phyloP scores from a whole-genome alignment of 2,329 filamentous ascomycete genomes.

The Penicillium sp. region DNA sequence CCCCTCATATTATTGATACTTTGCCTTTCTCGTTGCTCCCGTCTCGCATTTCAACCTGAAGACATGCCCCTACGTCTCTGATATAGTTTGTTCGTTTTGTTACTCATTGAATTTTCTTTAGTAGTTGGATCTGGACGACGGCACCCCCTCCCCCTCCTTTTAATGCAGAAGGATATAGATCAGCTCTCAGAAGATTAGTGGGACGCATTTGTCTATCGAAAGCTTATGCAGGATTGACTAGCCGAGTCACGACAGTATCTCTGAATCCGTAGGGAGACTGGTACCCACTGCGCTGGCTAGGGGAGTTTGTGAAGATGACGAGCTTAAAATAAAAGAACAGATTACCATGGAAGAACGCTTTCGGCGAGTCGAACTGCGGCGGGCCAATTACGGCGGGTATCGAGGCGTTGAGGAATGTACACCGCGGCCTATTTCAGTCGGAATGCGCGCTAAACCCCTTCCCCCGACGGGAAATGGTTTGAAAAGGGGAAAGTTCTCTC shows the following conservation, averaged over 20 bases:
- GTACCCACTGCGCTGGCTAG: background rate
- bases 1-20: background rate
- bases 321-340: constrained; percentile 5
- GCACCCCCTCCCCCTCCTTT: too few relatives aligned
- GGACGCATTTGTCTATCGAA: background rate
- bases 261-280: background rate
- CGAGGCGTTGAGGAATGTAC: constrained; percentile 17
- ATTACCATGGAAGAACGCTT: constrained; percentile 12
- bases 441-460: constrained; percentile 12
- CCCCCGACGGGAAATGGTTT: background rate
- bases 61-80: background rate
- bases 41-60: background rate
- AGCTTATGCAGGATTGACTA: background rate
- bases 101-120: background rate
- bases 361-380: background rate
- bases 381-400: constrained; percentile 1
- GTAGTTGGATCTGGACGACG: background rate
- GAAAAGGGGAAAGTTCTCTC: too few relatives aligned
- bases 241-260: background rate
- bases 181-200: background rate
- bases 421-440: constrained; percentile 13
- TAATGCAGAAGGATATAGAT: background rate
- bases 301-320: background rate
- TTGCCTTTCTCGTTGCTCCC: background rate
- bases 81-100: background rate